phyloP scores from a whole-genome alignment of 2,329 filamentous ascomycete species.

The Aureobasidium uvarum region DNA sequence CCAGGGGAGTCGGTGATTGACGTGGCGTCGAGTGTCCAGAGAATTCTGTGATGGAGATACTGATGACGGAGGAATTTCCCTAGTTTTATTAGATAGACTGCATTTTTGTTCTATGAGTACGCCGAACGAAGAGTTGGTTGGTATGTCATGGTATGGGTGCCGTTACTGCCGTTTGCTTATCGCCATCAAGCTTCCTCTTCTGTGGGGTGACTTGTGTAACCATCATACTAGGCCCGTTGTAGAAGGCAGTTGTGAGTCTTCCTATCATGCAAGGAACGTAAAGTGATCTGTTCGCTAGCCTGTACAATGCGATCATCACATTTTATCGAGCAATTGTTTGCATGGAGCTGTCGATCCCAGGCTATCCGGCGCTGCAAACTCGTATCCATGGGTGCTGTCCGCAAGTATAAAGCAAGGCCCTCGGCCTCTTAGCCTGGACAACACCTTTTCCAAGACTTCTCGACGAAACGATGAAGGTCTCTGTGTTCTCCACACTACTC shows the following conservation, averaged over 20 bases:
- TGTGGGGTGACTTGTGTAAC: background rate
- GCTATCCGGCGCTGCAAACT: slow-evolving; percentile 12
- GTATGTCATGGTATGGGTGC: background rate
- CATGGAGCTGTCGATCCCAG: slow-evolving; percentile 2
- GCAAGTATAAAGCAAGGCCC: background rate
- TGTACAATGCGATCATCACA: slow-evolving; percentile 8
- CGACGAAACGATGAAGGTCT: slow-evolving; percentile 9
- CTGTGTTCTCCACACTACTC: slow-evolving; percentile 20
- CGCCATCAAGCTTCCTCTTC: slow-evolving; percentile 17
- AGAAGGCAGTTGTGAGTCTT: slow-evolving; percentile 2
- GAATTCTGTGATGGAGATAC: background rate
- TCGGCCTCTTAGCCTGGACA: background rate
- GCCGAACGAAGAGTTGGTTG: background rate
- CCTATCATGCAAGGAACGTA: slow-evolving; percentile 18
- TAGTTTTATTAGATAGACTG: background rate
- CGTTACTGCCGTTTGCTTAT: slow-evolving; percentile 5
- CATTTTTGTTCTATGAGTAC: background rate
- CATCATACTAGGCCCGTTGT: background rate
- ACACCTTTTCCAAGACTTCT: background rate
- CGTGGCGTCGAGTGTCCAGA: background rate
- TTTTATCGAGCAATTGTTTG: background rate
- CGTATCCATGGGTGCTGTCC: background rate
- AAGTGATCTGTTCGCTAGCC: background rate
- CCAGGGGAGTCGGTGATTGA: background rate
- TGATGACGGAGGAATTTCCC: background rate